phyloP scores from a whole-genome alignment of 1,139 yeast genomes.

The Nematodospora anomalae region DNA sequence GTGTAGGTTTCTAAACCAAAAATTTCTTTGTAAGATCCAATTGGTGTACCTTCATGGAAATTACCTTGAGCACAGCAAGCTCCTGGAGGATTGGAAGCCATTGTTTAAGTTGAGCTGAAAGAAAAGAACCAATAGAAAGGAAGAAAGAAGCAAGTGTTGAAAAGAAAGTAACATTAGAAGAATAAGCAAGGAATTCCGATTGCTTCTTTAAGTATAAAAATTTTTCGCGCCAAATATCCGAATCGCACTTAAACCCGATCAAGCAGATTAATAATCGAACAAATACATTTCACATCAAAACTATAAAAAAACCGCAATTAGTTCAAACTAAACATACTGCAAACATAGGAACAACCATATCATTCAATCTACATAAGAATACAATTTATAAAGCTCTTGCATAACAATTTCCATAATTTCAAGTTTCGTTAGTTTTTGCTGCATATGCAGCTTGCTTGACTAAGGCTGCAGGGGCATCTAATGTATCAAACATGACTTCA shows the following conservation, averaged over 20 bases:
- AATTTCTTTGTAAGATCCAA: conserved; percentile 42
- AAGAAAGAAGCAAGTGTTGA: neutral
- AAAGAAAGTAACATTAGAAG: too few relatives aligned
- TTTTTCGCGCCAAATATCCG: neutral
- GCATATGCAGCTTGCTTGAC: conserved; percentile 69
- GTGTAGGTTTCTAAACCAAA: conserved; percentile 56
- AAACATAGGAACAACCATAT: neutral
- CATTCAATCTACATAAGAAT: neutral
- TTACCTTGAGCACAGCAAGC: conserved; percentile 45
- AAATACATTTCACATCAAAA: too few relatives aligned
- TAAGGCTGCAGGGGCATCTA: conserved; percentile 80
- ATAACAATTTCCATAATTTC: conserved; percentile 7
- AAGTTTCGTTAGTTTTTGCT: conserved; percentile 55
- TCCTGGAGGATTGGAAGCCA: conserved; percentile 59
- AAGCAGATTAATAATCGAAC: too few relatives aligned
- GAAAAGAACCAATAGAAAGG: neutral
- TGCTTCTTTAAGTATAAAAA: neutral
- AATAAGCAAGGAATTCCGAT: neutral
- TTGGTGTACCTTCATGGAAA: conserved; percentile 52
- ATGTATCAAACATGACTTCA: conserved; percentile 74
- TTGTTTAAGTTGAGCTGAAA: conserved; percentile 16
- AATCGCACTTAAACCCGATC: neutral
- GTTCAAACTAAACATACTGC: too few relatives aligned
- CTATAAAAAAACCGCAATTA: too few relatives aligned
- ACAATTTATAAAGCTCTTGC: conserved; percentile 14